phyloP scores from a whole-genome alignment of 345 rosid species.

The Hypericum perforatum region DNA sequence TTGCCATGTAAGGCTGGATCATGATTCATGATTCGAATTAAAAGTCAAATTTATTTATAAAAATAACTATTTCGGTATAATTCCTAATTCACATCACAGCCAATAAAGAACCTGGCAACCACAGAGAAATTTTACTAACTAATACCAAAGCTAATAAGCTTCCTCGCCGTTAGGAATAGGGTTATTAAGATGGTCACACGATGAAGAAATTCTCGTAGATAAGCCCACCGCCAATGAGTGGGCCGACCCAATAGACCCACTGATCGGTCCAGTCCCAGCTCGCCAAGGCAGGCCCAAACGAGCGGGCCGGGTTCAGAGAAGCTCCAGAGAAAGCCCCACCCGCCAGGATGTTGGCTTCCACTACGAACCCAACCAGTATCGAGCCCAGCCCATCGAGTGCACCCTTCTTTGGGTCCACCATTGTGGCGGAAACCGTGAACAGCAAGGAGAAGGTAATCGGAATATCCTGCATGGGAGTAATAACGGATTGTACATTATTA shows the following conservation, averaged over 20 bases:
- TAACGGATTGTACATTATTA: too few species aligned
- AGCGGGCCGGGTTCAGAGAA: neutral
- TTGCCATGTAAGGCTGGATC: too few species aligned
- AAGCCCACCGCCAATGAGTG: neutral
- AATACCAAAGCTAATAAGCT: too few species aligned
- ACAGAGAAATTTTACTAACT: too few species aligned
- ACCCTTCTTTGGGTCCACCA: neutral
- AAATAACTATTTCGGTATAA: too few species aligned
- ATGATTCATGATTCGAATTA: too few species aligned
- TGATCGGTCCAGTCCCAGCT: neutral
- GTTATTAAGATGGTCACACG: neutral
- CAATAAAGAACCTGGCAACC: too few species aligned
- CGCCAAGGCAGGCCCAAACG: neutral
- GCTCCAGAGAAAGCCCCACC: neutral
- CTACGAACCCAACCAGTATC: neutral
- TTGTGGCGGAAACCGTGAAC: neutral
- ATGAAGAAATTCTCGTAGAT: neutral
- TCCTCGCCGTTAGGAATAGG: too few species aligned
- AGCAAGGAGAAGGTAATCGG: neutral
- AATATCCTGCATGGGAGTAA: too few species aligned
- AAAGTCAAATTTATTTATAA: too few species aligned
- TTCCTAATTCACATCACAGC: too few species aligned
- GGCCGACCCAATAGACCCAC: neutral
- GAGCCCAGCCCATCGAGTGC: neutral
- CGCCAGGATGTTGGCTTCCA: constrained; percentile 1